A percentile compares a stretch with the other conserved stretches of the same genome.
Evolutionary conservation across 2,329 filamentous ascomycete species (phyloP).

Genomic region (Cercospora brassicicola): DNA sequence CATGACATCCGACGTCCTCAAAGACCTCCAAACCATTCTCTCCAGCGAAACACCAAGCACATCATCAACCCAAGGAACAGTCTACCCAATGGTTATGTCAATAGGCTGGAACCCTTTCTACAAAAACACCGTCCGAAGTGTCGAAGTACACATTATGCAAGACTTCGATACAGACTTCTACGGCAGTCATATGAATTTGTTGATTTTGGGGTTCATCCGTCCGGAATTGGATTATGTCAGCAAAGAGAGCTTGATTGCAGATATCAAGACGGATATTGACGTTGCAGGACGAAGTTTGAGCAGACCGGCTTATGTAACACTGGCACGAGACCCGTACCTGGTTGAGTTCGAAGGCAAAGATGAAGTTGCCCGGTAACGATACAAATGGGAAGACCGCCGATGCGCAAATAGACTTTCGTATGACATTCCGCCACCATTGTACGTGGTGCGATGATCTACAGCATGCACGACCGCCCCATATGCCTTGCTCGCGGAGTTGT

Average conservation of each 20-base stretch:
- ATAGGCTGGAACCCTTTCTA: constrained; percentile 98
- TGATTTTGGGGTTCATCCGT: constrained; percentile 83
- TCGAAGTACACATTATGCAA: constrained; percentile 67
- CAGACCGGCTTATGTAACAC: constrained; percentile 60
- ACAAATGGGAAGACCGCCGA: neutral
- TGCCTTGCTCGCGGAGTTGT: neutral
- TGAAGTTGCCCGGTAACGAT: constrained; percentile 28
- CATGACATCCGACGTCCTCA: constrained; percentile 26
- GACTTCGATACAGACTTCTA: constrained; percentile 81
- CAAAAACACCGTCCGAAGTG: constrained; percentile 81
- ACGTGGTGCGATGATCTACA: neutral
- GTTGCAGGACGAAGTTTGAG: constrained; percentile 73
- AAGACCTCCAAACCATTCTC: constrained; percentile 21
- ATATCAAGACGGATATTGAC: constrained; percentile 85
- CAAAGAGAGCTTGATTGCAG: constrained; percentile 77
- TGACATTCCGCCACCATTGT: neutral
- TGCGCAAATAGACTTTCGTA: neutral
- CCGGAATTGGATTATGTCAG: constrained; percentile 86
- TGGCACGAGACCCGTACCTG: constrained; percentile 52
- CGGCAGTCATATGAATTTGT: constrained; percentile 71
- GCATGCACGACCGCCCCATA: neutral
- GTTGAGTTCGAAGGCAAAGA: constrained; percentile 36
- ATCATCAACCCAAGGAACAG: constrained; percentile 32
- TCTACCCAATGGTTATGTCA: constrained; percentile 87
- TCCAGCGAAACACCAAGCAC: constrained; percentile 12